Percentiles rank a stretch among this genome's conserved stretches.
phyloP scores from a whole-genome alignment of 768 basidiomycete species.

The Rhodotorula toruloides region DNA sequence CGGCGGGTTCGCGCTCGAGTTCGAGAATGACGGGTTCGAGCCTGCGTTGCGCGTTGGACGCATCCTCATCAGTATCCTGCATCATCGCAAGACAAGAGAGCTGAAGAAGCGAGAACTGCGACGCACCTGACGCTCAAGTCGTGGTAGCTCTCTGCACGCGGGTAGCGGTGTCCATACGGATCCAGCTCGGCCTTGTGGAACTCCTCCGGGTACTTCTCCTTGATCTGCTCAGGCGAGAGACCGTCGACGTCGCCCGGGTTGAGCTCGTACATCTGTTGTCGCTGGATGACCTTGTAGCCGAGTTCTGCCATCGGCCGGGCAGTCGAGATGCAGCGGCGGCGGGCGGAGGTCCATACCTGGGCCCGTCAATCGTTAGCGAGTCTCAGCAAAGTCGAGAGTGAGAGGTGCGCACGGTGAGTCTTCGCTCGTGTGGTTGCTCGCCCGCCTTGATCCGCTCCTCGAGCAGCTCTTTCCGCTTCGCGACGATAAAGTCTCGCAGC shows the following conservation, averaged over 20 bases:
- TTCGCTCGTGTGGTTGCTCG: constrained; percentile 51
- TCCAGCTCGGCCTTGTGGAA: constrained; percentile 89
- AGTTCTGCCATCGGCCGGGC: constrained; percentile 76
- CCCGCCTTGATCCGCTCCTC: constrained; percentile 54
- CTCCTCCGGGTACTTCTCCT: constrained; percentile 84
- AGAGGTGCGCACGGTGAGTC: constrained; percentile 44
- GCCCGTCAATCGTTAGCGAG: background rate
- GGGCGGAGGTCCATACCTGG: constrained; percentile 95
- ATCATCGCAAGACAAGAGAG: background rate
- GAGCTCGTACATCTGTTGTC: constrained; percentile 94
- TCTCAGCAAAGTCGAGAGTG: background rate
- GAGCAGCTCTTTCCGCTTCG: constrained; percentile 69
- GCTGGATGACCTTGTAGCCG: constrained; percentile 70
- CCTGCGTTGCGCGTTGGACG: background rate
- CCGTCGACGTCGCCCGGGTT: constrained; percentile 91
- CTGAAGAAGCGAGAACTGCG: background rate
- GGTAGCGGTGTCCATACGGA: constrained; percentile 58
- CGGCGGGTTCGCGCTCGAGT: constrained; percentile 87
- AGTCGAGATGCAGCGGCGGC: constrained; percentile 80
- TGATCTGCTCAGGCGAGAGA: constrained; percentile 79
- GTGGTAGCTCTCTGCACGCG: constrained; percentile 77
- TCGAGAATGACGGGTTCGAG: constrained; percentile 60
- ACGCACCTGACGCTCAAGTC: constrained; percentile 57
- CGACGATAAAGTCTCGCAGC: constrained; percentile 81
- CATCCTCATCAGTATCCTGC: too few relatives aligned